These are phyloP conservation scores for Phytophthora parvispora DNA, from an alignment of 352 stramenopile species.

Conservation along the genomic window DNA sequence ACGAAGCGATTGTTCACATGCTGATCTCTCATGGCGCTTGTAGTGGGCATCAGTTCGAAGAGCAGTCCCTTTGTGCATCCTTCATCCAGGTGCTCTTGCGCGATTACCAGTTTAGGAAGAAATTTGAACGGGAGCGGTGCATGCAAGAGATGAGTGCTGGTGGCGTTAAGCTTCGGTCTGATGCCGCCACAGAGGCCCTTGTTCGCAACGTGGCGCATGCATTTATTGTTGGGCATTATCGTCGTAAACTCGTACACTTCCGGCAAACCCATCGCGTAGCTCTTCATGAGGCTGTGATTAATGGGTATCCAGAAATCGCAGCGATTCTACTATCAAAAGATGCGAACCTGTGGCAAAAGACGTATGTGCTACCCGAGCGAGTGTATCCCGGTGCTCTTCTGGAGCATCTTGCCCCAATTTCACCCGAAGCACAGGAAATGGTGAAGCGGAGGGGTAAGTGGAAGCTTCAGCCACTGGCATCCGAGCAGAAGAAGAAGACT, in stretches of 20 bases:
- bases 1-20: slow-evolving; percentile 82
- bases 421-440: slow-evolving; percentile 5
- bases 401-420: slow-evolving; percentile 13
- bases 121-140: slow-evolving; percentile 21
- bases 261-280: slow-evolving; percentile 75
- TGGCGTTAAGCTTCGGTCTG: slow-evolving; percentile 40
- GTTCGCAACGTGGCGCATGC: slow-evolving; percentile 69
- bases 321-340: slow-evolving; percentile 61
- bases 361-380: slow-evolving; percentile 65
- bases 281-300: slow-evolving; percentile 79
- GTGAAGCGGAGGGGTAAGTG: slow-evolving; percentile 47
- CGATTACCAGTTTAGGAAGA: slow-evolving; percentile 53
- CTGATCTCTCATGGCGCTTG: slow-evolving; percentile 66
- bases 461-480: slow-evolving; percentile 57
- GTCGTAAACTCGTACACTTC: slow-evolving; percentile 52
- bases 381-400: slow-evolving; percentile 46
- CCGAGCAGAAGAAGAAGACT: slow-evolving; percentile 1
- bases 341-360: slow-evolving; percentile 67
- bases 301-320: slow-evolving; percentile 66
- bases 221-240: slow-evolving; percentile 69
- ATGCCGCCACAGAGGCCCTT: slow-evolving; percentile 57
- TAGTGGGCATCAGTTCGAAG: slow-evolving; percentile 53
- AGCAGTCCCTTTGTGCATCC: slow-evolving; percentile 64
- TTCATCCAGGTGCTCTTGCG: slow-evolving; percentile 75
- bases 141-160: slow-evolving; percentile 3